phyloP scores from a whole-genome alignment of 2,329 filamentous ascomycete species.

The Beauveria varroae region DNA sequence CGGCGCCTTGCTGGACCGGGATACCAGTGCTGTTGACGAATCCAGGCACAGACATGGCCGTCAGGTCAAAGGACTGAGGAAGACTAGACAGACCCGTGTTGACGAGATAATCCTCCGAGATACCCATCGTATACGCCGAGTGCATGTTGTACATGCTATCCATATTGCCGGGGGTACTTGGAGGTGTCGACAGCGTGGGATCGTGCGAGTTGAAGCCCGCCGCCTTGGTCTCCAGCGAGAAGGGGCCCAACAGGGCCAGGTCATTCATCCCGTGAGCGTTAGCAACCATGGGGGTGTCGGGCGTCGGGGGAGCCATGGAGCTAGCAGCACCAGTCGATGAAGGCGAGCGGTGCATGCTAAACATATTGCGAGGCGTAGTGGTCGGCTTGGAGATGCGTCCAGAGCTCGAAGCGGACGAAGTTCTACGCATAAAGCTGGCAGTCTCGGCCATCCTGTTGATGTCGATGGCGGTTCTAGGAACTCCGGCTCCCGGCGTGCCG shows the following conservation, averaged over 20 bases:
- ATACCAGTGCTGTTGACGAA: conserved; percentile 36
- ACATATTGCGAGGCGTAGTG: conserved; percentile 28
- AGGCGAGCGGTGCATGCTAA: conserved; percentile 37
- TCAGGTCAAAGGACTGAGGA: conserved; percentile 39
- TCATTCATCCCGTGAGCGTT: conserved; percentile 32
- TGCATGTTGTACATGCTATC: conserved; percentile 33
- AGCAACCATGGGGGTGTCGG: conserved; percentile 38
- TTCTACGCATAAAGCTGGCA: conserved; percentile 44
- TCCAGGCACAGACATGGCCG: conserved; percentile 27
- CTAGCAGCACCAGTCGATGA: conserved; percentile 28
- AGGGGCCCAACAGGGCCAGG: conserved; percentile 27
- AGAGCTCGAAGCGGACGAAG: conserved; percentile 42
- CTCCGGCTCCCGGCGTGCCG: conserved; percentile 27
- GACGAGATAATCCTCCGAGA: conserved; percentile 41
- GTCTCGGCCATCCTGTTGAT: conserved; percentile 35
- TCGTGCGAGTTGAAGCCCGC: conserved; percentile 29
- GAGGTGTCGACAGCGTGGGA: conserved; percentile 44
- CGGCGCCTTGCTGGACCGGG: conserved; percentile 13
- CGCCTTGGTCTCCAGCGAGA: conserved; percentile 24
- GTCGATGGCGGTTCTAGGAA: conserved; percentile 43
- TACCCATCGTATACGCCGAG: conserved; percentile 30
- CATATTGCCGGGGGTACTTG: conserved; percentile 43
- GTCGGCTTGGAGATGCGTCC: conserved; percentile 26
- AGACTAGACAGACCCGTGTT: conserved; percentile 39
- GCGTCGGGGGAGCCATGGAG: conserved; percentile 40